Evolutionary conservation across 345 rosid species (phyloP).

Genomic region (Euphorbia tirucalli): DNA sequence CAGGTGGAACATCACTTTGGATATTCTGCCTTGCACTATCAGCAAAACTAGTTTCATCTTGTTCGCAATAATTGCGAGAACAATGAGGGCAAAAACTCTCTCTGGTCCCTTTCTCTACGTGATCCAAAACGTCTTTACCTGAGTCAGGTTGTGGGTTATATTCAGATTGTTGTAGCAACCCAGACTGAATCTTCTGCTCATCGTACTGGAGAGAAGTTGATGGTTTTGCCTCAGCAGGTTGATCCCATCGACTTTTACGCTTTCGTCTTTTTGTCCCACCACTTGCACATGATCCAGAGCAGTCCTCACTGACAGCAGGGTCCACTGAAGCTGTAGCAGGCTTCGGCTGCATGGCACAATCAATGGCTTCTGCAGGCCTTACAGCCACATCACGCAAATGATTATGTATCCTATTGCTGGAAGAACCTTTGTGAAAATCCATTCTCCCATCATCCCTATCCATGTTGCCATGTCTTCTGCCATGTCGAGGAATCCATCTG

Average conservation of each 20-base stretch:
- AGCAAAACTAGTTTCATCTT: slow-evolving; percentile 22
- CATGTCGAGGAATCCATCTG: slow-evolving; percentile 73
- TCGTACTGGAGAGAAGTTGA: slow-evolving; percentile 27
- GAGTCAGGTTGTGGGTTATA: slow-evolving; percentile 13
- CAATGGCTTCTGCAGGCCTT: slow-evolving; percentile 53
- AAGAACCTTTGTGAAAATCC: slow-evolving; percentile 43
- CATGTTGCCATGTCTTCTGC: slow-evolving; percentile 49
- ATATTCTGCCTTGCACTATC: slow-evolving; percentile 33
- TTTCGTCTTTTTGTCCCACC: slow-evolving; percentile 51
- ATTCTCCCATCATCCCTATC: slow-evolving; percentile 63
- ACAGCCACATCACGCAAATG: slow-evolving; percentile 45
- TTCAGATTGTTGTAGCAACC: slow-evolving; percentile 24
- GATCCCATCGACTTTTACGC: slow-evolving; percentile 99
- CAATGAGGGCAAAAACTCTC: slow-evolving; percentile 19
- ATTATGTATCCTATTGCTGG: slow-evolving; percentile 44
- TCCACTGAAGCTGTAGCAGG: too few species aligned
- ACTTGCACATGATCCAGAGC: slow-evolving; percentile 36
- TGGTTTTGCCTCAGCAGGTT: slow-evolving; percentile 46
- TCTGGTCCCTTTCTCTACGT: slow-evolving; percentile 19
- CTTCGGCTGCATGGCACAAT: slow-evolving; percentile 31
- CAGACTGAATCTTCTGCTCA: slow-evolving; percentile 36
- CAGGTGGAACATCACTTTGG: slow-evolving; percentile 78
- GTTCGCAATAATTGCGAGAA: slow-evolving; percentile 22
- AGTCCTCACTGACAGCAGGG: slow-evolving; percentile 41
- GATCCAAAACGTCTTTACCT: slow-evolving; percentile 17